Conservation (phyloP, 306 rosid genomes). For the Benincasa hispida region DNA sequence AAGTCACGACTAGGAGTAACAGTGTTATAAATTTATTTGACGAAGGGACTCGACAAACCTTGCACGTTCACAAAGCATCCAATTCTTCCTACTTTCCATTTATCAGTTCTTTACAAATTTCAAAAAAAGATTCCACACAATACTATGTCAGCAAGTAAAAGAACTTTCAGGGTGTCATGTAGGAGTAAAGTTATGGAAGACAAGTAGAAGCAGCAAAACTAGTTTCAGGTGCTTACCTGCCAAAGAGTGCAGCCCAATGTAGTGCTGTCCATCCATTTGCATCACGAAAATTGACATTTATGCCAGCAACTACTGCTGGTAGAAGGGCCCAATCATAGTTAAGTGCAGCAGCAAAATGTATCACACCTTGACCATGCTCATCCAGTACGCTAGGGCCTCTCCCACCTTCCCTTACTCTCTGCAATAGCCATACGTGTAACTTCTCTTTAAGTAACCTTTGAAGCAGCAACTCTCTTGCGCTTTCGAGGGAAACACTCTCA, state of each 20-base stretch:
- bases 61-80: too few relatives aligned
- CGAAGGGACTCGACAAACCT: too few relatives aligned
- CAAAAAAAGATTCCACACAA: background rate
- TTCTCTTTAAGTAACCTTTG: constrained; percentile 64
- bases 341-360: constrained; percentile 85
- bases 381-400: constrained; percentile 77
- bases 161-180: too few relatives aligned
- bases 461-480: constrained; percentile 44
- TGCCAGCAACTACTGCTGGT: constrained; percentile 66
- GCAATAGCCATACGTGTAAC: constrained; percentile 60
- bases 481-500: constrained; percentile 39
- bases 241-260: constrained; percentile 91
- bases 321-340: constrained; percentile 80
- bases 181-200: background rate
- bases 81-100: background rate
- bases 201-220: background rate
- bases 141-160: background rate
- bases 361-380: constrained; percentile 74
- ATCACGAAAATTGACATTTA: constrained; percentile 76
- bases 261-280: constrained; percentile 88
- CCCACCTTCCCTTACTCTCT: constrained; percentile 58
- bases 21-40: too few relatives aligned
- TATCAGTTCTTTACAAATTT: background rate
- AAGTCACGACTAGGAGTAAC: too few relatives aligned
- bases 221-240: constrained; percentile 43